Evolutionary conservation across 2,329 filamentous ascomycete genomes (phyloP).

Genomic region (Myriangium duriaei): DNA sequence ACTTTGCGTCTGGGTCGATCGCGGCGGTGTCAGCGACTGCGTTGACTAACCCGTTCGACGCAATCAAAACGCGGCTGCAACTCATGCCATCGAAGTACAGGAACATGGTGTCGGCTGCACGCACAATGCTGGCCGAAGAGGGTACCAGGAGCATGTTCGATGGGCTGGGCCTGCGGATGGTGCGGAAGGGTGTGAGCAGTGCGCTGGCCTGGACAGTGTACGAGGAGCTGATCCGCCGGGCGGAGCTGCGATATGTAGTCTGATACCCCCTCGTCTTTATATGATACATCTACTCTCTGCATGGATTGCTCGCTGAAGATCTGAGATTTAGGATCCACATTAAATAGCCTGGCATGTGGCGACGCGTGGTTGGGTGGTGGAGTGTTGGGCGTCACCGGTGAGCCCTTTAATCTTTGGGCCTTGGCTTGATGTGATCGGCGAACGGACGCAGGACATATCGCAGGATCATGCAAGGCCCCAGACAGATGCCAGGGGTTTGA

Average conservation of each 20-base stretch:
- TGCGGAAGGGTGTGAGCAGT: slow-evolving; percentile 79
- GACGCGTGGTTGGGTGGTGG: too few relatives aligned
- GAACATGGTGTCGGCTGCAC: slow-evolving; percentile 68
- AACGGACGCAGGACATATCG: too few relatives aligned
- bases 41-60: slow-evolving; percentile 92
- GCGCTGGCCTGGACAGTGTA: slow-evolving; percentile 97
- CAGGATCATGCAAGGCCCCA: too few relatives aligned
- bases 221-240: slow-evolving; percentile 75
- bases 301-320: too few relatives aligned
- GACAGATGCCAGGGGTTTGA: too few relatives aligned
- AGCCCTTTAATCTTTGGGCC: too few relatives aligned
- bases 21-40: slow-evolving; percentile 75
- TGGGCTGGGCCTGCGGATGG: slow-evolving; percentile 75
- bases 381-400: too few relatives aligned
- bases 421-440: too few relatives aligned
- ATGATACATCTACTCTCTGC: too few relatives aligned
- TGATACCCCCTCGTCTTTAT: too few relatives aligned
- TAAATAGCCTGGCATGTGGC: too few relatives aligned
- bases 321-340: too few relatives aligned
- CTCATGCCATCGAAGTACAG: slow-evolving; percentile 70
- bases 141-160: slow-evolving; percentile 71
- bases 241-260: slow-evolving; percentile 33
- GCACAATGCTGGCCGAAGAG: slow-evolving; percentile 69
- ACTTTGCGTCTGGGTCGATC: slow-evolving; percentile 70
- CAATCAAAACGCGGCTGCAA: slow-evolving; percentile 89